Evolutionary conservation across 2,329 filamentous ascomycete genomes (phyloP).

Genomic region (Davidsoniella neocaledoniae): DNA sequence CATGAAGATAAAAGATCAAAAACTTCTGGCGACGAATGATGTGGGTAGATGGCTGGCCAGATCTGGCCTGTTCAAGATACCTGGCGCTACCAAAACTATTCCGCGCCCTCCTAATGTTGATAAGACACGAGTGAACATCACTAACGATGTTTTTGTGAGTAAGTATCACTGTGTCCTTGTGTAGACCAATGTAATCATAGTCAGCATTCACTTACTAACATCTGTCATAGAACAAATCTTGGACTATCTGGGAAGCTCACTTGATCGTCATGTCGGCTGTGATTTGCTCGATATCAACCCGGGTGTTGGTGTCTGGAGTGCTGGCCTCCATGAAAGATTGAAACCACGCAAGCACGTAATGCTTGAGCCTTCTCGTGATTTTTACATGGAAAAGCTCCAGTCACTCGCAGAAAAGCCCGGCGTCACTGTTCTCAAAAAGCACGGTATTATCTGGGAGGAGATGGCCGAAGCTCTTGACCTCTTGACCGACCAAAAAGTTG

Average conservation of each 20-base stretch:
- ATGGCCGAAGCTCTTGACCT: conserved; percentile 34
- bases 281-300: conserved; percentile 82
- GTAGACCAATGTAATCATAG: too few relatives aligned
- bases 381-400: conserved; percentile 45
- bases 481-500: conserved; percentile 37
- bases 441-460: conserved; percentile 43
- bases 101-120: conserved; percentile 2
- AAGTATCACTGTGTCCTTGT: conserved; percentile 12
- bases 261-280: conserved; percentile 57
- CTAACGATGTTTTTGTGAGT: conserved; percentile 34
- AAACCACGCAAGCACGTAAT: conserved; percentile 70
- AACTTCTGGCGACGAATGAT: not conserved
- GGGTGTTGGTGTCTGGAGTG: conserved; percentile 62
- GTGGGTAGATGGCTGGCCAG: conserved; percentile 3
- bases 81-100: not conserved
- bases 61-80: conserved; percentile 8
- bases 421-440: conserved; percentile 34
- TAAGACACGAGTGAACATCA: conserved; percentile 32
- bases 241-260: conserved; percentile 47
- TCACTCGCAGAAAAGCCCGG: conserved; percentile 34
- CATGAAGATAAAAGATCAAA: too few relatives aligned
- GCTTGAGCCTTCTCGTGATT: conserved; percentile 49
- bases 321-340: conserved; percentile 55
- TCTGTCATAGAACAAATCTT: conserved; percentile 45
- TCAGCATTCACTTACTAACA: too few relatives aligned